phyloP scores from a whole-genome alignment of 2,329 filamentous ascomycete species.

The Incumbomyces delicatus region DNA sequence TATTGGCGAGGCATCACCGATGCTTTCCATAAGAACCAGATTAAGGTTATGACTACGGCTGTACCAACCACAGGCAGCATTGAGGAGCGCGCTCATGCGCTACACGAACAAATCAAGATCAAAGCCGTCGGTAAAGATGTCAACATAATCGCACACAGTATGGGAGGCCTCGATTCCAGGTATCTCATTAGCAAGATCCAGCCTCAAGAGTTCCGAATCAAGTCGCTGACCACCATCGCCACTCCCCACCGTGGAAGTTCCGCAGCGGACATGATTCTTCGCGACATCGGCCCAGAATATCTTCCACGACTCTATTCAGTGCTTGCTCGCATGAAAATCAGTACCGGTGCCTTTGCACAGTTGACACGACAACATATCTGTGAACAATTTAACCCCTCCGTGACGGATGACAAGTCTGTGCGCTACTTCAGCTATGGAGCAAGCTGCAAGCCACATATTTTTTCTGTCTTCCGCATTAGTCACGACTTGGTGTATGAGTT shows the following conservation, averaged over 20 bases:
- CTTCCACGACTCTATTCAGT: slow-evolving; percentile 47
- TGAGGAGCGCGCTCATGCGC: slow-evolving; percentile 45
- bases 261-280: slow-evolving; percentile 53
- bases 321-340: slow-evolving; percentile 45
- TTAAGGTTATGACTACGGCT: slow-evolving; percentile 52
- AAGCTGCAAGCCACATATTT: slow-evolving; percentile 44
- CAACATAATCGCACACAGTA: slow-evolving; percentile 54
- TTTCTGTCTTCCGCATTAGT: slow-evolving; percentile 48
- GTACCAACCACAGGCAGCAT: slow-evolving; percentile 52
- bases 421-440: slow-evolving; percentile 57
- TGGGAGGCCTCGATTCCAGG: slow-evolving; percentile 52
- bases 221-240: slow-evolving; percentile 56
- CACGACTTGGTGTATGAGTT: slow-evolving; percentile 43
- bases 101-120: slow-evolving; percentile 43
- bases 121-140: slow-evolving; percentile 47
- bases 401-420: slow-evolving; percentile 45
- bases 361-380: slow-evolving; percentile 50
- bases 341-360: slow-evolving; percentile 53
- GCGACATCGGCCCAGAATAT: slow-evolving; percentile 44
- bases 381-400: slow-evolving; percentile 49
- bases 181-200: slow-evolving; percentile 53
- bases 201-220: slow-evolving; percentile 61
- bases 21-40: slow-evolving; percentile 44
- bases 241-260: slow-evolving; percentile 49
- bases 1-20: slow-evolving; percentile 58